Percentiles rank a stretch among this genome's conserved stretches.
phyloP scores from a whole-genome alignment of 176 grass and related monocot species.

The Oryza meridionalis region DNA sequence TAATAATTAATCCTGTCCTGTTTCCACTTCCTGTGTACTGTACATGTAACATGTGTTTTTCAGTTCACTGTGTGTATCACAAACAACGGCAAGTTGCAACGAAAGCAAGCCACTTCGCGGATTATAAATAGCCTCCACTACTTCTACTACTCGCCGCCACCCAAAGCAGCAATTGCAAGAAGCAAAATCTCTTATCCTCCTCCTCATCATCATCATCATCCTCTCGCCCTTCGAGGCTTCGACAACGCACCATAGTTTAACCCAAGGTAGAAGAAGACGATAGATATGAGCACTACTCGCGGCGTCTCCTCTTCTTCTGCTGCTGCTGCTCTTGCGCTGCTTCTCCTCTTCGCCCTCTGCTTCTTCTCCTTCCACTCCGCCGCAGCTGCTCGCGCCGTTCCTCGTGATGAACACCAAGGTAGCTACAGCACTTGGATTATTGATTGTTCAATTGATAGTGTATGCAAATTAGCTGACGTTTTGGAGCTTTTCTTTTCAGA shows the following conservation, averaged over 20 bases:
- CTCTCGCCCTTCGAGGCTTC: slow-evolving; percentile 4
- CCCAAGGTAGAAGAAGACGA: background rate
- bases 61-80: background rate
- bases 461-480: background rate
- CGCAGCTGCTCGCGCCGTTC: slow-evolving; percentile 7
- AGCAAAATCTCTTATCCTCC: background rate
- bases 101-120: background rate
- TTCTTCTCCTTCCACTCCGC: background rate
- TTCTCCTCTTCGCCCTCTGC: slow-evolving; percentile 23
- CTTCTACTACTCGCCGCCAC: background rate
- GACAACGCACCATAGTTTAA: slow-evolving; percentile 4
- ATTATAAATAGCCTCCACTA: slow-evolving; percentile 32
- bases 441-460: background rate
- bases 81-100: background rate
- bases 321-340: background rate
- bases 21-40: background rate
- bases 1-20: background rate
- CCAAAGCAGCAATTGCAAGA: background rate
- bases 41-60: background rate
- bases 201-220: background rate
- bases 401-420: background rate
- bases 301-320: background rate
- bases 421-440: background rate
- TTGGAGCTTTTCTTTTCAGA: background rate
- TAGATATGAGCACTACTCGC: background rate